Evolutionary conservation across 2,329 filamentous ascomycete genomes (phyloP).

Genomic region (Penicillium rolfsii): DNA sequence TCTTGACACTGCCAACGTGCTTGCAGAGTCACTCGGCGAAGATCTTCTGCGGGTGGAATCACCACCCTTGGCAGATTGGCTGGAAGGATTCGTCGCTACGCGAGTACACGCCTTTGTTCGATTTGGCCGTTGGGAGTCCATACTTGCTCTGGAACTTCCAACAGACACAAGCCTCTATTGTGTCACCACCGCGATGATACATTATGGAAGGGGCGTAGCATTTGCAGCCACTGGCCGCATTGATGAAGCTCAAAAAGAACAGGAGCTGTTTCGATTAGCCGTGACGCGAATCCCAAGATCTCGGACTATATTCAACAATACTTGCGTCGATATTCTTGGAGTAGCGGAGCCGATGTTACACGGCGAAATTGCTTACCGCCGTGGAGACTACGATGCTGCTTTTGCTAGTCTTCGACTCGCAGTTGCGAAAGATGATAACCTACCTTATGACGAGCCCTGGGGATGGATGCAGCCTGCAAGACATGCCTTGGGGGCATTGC

Average conservation of each 20-base stretch:
- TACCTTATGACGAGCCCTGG: slow-evolving; percentile 76
- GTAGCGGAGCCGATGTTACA: slow-evolving; percentile 68
- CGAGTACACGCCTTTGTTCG: slow-evolving; percentile 71
- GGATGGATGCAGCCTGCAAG: slow-evolving; percentile 77
- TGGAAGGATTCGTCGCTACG: slow-evolving; percentile 71
- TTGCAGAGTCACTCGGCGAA: slow-evolving; percentile 67
- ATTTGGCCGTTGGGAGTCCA: slow-evolving; percentile 72
- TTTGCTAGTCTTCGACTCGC: slow-evolving; percentile 63
- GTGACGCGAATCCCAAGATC: slow-evolving; percentile 58
- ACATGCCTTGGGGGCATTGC: slow-evolving; percentile 70
- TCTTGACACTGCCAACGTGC: slow-evolving; percentile 60
- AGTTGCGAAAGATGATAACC: slow-evolving; percentile 63
- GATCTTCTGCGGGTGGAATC: slow-evolving; percentile 54
- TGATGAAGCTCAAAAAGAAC: slow-evolving; percentile 57
- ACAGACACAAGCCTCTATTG: slow-evolving; percentile 65
- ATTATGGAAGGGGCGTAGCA: slow-evolving; percentile 71
- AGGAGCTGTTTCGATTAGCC: slow-evolving; percentile 56
- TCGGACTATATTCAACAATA: slow-evolving; percentile 72
- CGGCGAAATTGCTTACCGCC: slow-evolving; percentile 73
- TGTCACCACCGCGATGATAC: slow-evolving; percentile 67
- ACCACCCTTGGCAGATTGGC: slow-evolving; percentile 79
- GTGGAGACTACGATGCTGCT: slow-evolving; percentile 60
- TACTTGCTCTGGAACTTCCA: slow-evolving; percentile 63
- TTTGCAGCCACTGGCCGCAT: slow-evolving; percentile 62
- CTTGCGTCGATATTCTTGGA: slow-evolving; percentile 63